These are phyloP conservation scores for Lactifluus subvellereus DNA, from an alignment of 768 basidiomycete genomes.

Conservation along the genomic window DNA sequence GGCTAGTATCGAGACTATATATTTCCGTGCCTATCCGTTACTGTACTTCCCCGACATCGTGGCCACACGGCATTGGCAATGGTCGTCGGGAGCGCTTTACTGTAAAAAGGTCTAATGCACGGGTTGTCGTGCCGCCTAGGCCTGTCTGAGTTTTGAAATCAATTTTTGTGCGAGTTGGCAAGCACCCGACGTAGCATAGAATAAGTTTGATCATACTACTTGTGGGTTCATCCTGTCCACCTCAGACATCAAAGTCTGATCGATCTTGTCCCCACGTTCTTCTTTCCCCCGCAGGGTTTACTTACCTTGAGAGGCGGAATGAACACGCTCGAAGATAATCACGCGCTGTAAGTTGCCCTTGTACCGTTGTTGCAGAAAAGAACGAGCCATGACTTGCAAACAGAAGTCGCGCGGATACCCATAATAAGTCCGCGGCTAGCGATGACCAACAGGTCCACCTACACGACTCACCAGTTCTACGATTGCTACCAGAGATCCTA, in stretches of 20 bases:
- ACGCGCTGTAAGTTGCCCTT: background rate
- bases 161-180: too few relatives aligned
- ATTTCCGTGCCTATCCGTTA: too few relatives aligned
- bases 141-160: too few relatives aligned
- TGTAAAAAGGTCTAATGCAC: too few relatives aligned
- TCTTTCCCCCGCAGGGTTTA: background rate
- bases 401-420: background rate
- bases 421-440: background rate
- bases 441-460: background rate
- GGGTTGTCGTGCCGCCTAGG: too few relatives aligned
- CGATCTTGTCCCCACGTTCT: background rate
- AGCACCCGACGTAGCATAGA: too few relatives aligned
- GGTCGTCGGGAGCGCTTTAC: too few relatives aligned
- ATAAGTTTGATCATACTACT: too few relatives aligned
- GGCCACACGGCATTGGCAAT: too few relatives aligned
- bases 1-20: too few relatives aligned
- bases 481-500: slow-evolving; percentile 15
- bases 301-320: background rate
- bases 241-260: background rate
- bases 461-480: background rate
- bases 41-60: too few relatives aligned
- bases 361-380: background rate
- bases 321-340: background rate
- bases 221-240: too few relatives aligned
- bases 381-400: background rate